Base-by-base conservation (phyloP, 192 early-diverging fungal species). In the Podila clonocystis region DNA sequence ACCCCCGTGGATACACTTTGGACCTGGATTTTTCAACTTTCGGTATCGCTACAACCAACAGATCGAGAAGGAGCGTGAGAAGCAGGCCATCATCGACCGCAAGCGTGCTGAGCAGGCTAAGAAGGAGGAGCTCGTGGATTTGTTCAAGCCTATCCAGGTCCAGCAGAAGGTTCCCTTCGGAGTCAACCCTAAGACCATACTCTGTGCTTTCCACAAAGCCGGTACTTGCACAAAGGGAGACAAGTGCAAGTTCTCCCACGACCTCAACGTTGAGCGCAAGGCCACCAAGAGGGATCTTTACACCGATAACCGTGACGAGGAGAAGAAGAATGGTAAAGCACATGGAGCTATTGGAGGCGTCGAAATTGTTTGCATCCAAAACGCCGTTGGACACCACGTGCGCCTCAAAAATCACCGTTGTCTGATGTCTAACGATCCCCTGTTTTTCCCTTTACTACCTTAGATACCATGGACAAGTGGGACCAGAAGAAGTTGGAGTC, bases 231-330 rank as follows among this genome's bases (percentile, higher is more conserved):
- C 91, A 66, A 98, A 97, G 84, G 96, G 96, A 41, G 76, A 83
- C 82, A 92, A 93, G 76, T 99, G 98, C 89, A 98, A 98, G 86
- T 99, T 98, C 85, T 98, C 98, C 65, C 98, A 99, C 79, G 96
- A 99, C 83, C 73, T 92, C 62, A 92, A 94, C 31, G 82, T 97
- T 8, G 95, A 93, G 59, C 94, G 97, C 59, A 98, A 98, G 88
- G 86, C 85, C n/a, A 72, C 85, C 38, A 99, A 99, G 87, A 90
- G 92, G 63, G 96, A 99, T 86, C 62, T 99, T 31, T 99, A 99
- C 82, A 95, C 96, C 34, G 97, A 98, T 85, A 83, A 87, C 66
- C 89, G 95, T 68, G 84, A 90, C 59, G 82, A 90, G 20, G 84
- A 84, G n/a, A 91, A 86, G 83, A 88, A 82, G 63, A 82, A 84